Evolutionary conservation across 2,329 filamentous ascomycete species (phyloP), one percentile per base, ranked within the genome.

Genomic region (Colletotrichum navitas): DNA sequence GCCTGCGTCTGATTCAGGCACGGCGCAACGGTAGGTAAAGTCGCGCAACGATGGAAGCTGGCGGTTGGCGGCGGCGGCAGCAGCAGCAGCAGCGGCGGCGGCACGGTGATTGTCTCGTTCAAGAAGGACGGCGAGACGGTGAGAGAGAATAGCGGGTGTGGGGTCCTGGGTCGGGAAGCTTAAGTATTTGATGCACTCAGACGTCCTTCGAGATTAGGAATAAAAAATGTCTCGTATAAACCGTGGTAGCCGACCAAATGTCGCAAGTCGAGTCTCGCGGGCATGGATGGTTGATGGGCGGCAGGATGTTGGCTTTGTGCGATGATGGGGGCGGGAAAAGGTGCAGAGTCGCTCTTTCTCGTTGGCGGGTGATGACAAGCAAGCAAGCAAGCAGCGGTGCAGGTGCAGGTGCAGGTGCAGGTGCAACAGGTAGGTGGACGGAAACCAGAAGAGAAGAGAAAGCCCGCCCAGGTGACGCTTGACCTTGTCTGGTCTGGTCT

Each of bases 151-250:
- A 26, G 26, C 29, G 56, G 47, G 67, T 74, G 74, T 73, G 73
- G 72, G 75, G 77, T 81, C 75, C 78, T 75, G 78, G 63, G 61
- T 78, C 78, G 76, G 76, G 76, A 74, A 76, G 79, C 78, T 80
- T 81, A 82, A 83, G 79, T 83, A 81, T 77, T 79, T 75, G 78
- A 45, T 76, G 78, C 79, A 78, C 79, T 79, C 77, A 75, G 76
- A 75, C 75, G 76, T 74, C 74, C 75, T 75, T 74, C 76, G 74
- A 79, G 78, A 79, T 66, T 72, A 71, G 75, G 78, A 82, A 81
- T 80, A 81, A 81, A 49, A 49, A 81, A 82, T 81, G 80, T 83
- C 81, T 83, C 79, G 82, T 83, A 81, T 80, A 78, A 83, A 76
- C 68, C 73, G 78, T 74, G 45, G 77, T 78, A 80, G 77, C 79